phyloP scores from a whole-genome alignment of 2,329 filamentous ascomycete species.

The Tolypocladium guangdongense region DNA sequence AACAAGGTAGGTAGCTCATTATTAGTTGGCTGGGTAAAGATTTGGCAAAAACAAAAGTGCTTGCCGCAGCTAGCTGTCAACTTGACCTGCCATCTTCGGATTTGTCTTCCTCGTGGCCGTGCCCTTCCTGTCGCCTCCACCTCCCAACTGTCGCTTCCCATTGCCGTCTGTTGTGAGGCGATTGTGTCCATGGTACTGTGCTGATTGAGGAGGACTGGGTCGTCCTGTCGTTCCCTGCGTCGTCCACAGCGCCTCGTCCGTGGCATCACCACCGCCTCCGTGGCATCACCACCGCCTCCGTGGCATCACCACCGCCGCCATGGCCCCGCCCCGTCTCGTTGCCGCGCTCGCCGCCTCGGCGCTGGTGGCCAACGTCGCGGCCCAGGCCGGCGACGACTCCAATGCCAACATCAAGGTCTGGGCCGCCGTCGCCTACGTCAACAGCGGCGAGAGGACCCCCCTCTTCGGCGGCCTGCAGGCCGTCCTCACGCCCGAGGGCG shows the following conservation, averaged over 20 bases:
- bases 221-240: background rate
- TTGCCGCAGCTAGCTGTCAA: background rate
- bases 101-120: background rate
- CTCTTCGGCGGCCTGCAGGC: conserved; percentile 15
- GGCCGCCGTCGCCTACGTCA: conserved; percentile 36
- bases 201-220: background rate
- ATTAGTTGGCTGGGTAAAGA: background rate
- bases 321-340: conserved; percentile 9
- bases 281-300: conserved; percentile 5
- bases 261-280: conserved; percentile 1
- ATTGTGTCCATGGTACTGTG: background rate
- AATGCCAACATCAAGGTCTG: conserved; percentile 29
- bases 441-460: conserved; percentile 44
- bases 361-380: conserved; percentile 11
- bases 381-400: conserved; percentile 18
- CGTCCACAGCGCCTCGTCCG: background rate
- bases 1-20: background rate
- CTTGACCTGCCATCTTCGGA: background rate
- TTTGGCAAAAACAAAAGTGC: background rate
- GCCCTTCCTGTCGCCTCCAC: background rate
- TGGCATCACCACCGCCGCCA: conserved; percentile 2
- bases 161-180: background rate
- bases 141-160: too few relatives aligned
- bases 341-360: conserved; percentile 9
- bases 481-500: conserved; percentile 40